Base-by-base conservation (phyloP, 225 moss, liverwort and hornwort species). In the Rhytidiadelphus loreus region DNA sequence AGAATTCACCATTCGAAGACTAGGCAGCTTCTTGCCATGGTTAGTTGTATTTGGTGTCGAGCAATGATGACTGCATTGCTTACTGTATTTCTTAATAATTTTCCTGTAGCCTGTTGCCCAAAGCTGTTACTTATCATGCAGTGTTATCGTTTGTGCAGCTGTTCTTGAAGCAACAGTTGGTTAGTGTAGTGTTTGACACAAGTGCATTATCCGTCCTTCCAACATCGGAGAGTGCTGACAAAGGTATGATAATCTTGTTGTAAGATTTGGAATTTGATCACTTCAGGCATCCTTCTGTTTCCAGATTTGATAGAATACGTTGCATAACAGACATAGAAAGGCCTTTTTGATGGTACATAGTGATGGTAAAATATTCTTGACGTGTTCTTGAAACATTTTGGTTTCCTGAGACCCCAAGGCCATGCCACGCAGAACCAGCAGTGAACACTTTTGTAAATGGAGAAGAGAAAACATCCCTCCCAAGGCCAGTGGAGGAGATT, bases 151-250 rank as follows among this genome's bases (percentile, higher is more conserved):
- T 80, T 58, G 76, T 94, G 92, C 96, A 99, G 98, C 81, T 99
- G n/a, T 99, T 96, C 83, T 84, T 99, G 86, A 99, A 97, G 95
- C 98, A 99, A 91, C 98, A 99, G 79, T 90, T 97, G 81, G 89
- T 95, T 43, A 94, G 92, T 28, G 96, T 97, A 58, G 93, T 93
- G 33, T 99, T 99, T 87, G 94, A 96, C 82, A 75, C 87, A 30
- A 92, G 91, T 77, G 74, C 79, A 66, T 59, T 55, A 78, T 70
- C 75, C 14, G 60, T 77, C 37, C 82, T 87, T 78, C 87, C 74
- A 85, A 71, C 69, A 81, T 83, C 88, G 28, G 77, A 85, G 60
- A 83, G 76, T 83, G 75, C 80, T 52, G 87, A 84, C 46, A 89
- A 85, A 91, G 93, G 93, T 92, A 83, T 32, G 83, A 69, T 53